phyloP scores from a whole-genome alignment of 352 stramenopile genomes.

The Phytophthora boehmeriae region DNA sequence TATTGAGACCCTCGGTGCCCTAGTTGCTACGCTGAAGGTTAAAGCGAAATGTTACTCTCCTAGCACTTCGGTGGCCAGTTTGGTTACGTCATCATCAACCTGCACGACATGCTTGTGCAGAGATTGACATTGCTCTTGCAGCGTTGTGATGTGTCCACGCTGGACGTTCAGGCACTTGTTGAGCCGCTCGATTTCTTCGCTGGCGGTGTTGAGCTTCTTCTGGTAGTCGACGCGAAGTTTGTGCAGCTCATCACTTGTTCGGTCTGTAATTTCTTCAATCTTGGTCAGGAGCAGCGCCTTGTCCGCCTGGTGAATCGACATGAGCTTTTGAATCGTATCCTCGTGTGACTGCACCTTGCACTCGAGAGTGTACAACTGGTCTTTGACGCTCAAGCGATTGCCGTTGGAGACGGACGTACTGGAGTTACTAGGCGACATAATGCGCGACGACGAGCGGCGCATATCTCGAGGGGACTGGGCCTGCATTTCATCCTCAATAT shows the following conservation, averaged over 20 bases:
- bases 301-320: constrained; percentile 83
- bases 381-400: constrained; percentile 73
- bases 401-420: constrained; percentile 32
- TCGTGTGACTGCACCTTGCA: constrained; percentile 83
- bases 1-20: not conserved
- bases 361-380: constrained; percentile 79
- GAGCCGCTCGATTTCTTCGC: constrained; percentile 82
- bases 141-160: constrained; percentile 82
- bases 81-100: constrained; percentile 87
- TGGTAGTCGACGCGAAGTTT: constrained; percentile 82
- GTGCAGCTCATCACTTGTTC: constrained; percentile 77
- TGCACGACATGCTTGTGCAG: constrained; percentile 86
- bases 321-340: constrained; percentile 85
- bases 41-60: constrained; percentile 48
- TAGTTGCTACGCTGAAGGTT: not conserved
- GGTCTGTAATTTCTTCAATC: constrained; percentile 84
- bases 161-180: constrained; percentile 88
- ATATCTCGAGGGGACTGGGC: constrained; percentile 59
- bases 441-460: constrained; percentile 58
- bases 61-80: constrained; percentile 81
- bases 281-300: constrained; percentile 78
- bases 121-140: constrained; percentile 84
- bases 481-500: constrained; percentile 75
- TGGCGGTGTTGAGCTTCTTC: constrained; percentile 83
- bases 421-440: constrained; percentile 65